Conservation (phyloP, 352 stramenopile genomes). For the Phytophthora meadii region DNA sequence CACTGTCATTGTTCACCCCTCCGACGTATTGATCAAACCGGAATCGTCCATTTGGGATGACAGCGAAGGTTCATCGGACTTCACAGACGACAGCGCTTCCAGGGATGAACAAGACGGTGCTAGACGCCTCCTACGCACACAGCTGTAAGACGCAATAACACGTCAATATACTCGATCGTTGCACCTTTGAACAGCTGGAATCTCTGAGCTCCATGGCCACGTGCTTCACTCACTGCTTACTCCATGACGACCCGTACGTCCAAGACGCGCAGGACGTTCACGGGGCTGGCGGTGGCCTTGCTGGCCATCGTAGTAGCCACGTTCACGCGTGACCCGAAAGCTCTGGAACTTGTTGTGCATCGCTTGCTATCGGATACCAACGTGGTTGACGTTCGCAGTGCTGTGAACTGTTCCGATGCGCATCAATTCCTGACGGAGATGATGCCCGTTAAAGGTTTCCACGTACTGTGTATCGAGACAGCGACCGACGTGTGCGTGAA, state of each 20-base stretch:
- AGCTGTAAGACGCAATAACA: neutral
- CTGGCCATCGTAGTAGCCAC: constrained; percentile 22
- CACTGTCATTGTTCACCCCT: constrained; percentile 13
- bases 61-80: constrained; percentile 2
- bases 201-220: too few species aligned
- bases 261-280: constrained; percentile 3
- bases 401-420: constrained; percentile 46
- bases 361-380: constrained; percentile 11
- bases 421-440: constrained; percentile 62
- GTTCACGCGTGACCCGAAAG: constrained; percentile 22
- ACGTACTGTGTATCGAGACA: constrained; percentile 69
- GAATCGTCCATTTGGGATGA: constrained; percentile 12
- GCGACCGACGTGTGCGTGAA: constrained; percentile 49
- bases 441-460: constrained; percentile 70
- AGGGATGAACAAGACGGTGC: neutral
- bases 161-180: too few species aligned
- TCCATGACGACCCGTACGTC: too few species aligned
- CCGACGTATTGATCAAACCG: constrained; percentile 8
- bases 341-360: constrained; percentile 19
- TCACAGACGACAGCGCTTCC: neutral
- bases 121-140: constrained; percentile 9
- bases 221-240: too few species aligned
- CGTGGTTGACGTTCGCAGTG: neutral
- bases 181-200: too few species aligned
- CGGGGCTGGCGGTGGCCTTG: constrained; percentile 30